Conservation (phyloP, 2,329 filamentous ascomycete species). For the Penicillium olsonii region DNA sequence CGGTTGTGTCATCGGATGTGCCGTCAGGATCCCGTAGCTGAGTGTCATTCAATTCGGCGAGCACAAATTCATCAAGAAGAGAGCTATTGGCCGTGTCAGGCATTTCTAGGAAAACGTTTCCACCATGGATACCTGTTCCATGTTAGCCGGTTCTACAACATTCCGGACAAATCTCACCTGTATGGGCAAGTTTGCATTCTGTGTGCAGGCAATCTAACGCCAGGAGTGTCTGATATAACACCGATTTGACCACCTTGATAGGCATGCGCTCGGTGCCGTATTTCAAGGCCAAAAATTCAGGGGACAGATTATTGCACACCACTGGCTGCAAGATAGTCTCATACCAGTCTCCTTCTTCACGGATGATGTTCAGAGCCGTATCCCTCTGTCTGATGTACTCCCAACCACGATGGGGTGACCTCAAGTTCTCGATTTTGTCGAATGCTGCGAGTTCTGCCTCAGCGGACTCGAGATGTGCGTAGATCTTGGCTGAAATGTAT, state of each 20-base stretch:
- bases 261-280: neutral
- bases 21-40: neutral
- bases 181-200: neutral
- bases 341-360: neutral
- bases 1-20: too few species aligned
- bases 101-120: neutral
- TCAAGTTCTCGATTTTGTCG: neutral
- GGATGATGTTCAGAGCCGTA: neutral
- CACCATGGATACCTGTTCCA: neutral
- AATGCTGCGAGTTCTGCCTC: neutral
- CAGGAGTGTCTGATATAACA: neutral
- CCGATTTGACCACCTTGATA: neutral
- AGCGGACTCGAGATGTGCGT: neutral
- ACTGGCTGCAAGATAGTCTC: neutral
- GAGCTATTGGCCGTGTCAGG: neutral
- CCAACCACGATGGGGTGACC: neutral
- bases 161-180: neutral
- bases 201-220: neutral
- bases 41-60: neutral
- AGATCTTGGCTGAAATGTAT: neutral
- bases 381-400: neutral
- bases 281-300: neutral
- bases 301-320: neutral
- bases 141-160: neutral
- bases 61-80: neutral